Evolutionary conservation across 1,139 yeast genomes (phyloP).

Genomic region (Barnettozyma hawaiiensis): DNA sequence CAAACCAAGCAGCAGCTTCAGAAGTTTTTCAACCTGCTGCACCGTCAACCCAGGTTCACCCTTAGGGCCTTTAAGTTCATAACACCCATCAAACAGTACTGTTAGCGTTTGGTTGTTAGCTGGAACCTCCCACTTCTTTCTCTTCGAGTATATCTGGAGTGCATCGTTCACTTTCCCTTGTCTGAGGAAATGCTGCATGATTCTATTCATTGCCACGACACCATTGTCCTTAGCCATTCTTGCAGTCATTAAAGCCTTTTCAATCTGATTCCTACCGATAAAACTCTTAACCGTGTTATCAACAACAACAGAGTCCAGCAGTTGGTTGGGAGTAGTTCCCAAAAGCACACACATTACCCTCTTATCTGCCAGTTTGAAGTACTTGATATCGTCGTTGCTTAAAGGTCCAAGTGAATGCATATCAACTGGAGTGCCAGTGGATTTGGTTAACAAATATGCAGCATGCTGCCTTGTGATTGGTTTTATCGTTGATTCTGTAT

Average conservation of each 20-base stretch:
- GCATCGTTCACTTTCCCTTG: constrained; percentile 41
- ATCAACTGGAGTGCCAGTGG: constrained; percentile 18
- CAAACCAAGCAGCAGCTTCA: constrained; percentile 19
- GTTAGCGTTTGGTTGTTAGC: constrained; percentile 50
- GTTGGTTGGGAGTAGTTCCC: constrained; percentile 51
- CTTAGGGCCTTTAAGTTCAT: constrained; percentile 29
- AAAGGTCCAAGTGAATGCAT: constrained; percentile 30
- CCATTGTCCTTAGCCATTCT: constrained; percentile 47
- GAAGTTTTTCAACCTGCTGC: constrained; percentile 25
- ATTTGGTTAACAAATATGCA: constrained; percentile 19
- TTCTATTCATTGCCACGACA: constrained; percentile 54
- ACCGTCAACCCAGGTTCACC: constrained; percentile 21
- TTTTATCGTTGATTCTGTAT: not conserved
- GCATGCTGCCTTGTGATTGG: constrained; percentile 22
- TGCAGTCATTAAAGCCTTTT: constrained; percentile 50
- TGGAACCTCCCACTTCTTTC: constrained; percentile 57
- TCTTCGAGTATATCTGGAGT: constrained; percentile 42
- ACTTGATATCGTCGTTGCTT: constrained; percentile 28
- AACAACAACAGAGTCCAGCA: constrained; percentile 51
- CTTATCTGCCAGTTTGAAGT: constrained; percentile 35
- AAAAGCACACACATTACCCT: constrained; percentile 45
- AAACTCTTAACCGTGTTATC: constrained; percentile 48
- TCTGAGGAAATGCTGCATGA: constrained; percentile 44
- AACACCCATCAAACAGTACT: constrained; percentile 52
- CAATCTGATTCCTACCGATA: constrained; percentile 41